These are phyloP conservation scores for Diutina catenulata DNA, from an alignment of 1,139 yeast genomes.

Conservation along the genomic window DNA sequence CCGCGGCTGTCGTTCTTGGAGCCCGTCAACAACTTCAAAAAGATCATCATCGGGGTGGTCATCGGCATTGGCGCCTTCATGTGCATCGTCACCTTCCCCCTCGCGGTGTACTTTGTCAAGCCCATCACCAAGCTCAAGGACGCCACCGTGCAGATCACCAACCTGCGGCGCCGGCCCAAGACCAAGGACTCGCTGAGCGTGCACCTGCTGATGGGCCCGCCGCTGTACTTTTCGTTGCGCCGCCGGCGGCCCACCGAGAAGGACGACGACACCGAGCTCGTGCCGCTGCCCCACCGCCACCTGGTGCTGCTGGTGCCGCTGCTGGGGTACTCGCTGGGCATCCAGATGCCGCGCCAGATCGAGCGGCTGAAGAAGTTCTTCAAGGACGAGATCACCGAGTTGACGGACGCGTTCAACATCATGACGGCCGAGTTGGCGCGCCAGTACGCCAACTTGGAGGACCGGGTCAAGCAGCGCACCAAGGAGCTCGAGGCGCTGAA, in stretches of 20 bases:
- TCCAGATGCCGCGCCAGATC: slow-evolving; percentile 14
- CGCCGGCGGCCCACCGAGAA: neutral
- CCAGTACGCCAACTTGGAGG: slow-evolving; percentile 78
- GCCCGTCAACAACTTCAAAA: slow-evolving; percentile 51
- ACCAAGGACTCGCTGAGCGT: neutral
- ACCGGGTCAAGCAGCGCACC: slow-evolving; percentile 80
- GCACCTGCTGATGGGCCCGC: no score
- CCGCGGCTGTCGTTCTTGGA: slow-evolving; percentile 43
- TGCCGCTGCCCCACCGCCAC: neutral
- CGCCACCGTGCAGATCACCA: slow-evolving; percentile 61
- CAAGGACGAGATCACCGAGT: slow-evolving; percentile 77
- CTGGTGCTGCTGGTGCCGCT: neutral
- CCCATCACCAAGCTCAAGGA: slow-evolving; percentile 74
- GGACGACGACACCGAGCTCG: neutral
- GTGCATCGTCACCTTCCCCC: slow-evolving; percentile 63
- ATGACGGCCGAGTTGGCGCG: slow-evolving; percentile 83
- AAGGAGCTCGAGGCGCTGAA: slow-evolving; percentile 82
- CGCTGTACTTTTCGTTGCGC: no score
- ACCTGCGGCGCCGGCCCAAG: neutral
- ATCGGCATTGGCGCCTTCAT: slow-evolving; percentile 70
- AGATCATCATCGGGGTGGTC: slow-evolving; percentile 68
- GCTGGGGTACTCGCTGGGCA: slow-evolving; percentile 3
- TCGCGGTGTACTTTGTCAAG: slow-evolving; percentile 75
- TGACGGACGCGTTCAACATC: slow-evolving; percentile 79
- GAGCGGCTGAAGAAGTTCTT: slow-evolving; percentile 48